Conservation (phyloP, 208 protist genomes). For the Leishmania arabica region DNA sequence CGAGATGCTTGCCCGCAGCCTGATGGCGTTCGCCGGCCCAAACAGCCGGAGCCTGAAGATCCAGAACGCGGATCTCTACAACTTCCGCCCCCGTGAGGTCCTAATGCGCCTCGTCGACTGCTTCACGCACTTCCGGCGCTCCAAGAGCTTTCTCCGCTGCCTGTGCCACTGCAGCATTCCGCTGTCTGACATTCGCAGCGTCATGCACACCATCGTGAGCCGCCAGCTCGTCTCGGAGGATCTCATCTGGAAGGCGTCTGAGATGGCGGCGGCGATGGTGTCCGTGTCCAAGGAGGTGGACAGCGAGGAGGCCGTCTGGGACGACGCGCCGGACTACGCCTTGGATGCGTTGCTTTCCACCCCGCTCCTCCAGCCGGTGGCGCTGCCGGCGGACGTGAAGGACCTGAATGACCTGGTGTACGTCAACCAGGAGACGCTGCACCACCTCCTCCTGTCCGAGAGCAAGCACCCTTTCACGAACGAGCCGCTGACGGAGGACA, state of each 20-base stretch:
- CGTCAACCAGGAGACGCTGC: conserved; percentile 84
- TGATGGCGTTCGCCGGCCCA: conserved; percentile 79
- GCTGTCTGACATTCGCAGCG: conserved; percentile 48
- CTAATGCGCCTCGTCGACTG: conserved; percentile 79
- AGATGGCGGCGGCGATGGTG: conserved; percentile 58
- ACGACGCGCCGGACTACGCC: conserved; percentile 87
- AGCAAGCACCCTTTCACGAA: conserved; percentile 91
- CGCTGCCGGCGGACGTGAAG: conserved; percentile 83
- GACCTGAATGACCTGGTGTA: conserved; percentile 78
- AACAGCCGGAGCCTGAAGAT: conserved; percentile 84
- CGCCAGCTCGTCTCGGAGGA: conserved; percentile 72
- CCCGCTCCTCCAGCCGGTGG: conserved; percentile 78
- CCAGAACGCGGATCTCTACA: conserved; percentile 74
- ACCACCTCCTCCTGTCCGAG: conserved; percentile 85
- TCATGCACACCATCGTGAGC: conserved; percentile 60
- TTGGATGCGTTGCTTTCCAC: conserved; percentile 82
- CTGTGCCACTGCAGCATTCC: conserved; percentile 82
- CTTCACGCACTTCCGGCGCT: conserved; percentile 75
- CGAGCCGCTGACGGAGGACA: conserved; percentile 84
- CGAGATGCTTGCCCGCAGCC: conserved; percentile 84
- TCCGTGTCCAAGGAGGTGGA: conserved; percentile 58
- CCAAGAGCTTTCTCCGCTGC: conserved; percentile 72
- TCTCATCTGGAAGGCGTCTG: conserved; percentile 61
- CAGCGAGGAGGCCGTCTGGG: conserved; percentile 81
- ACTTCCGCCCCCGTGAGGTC: conserved; percentile 80